Evolutionary conservation across 805 yeast species (phyloP), one percentile per base, ranked within the genome.

Genomic region (Schizosaccharomyces osmophilus): DNA sequence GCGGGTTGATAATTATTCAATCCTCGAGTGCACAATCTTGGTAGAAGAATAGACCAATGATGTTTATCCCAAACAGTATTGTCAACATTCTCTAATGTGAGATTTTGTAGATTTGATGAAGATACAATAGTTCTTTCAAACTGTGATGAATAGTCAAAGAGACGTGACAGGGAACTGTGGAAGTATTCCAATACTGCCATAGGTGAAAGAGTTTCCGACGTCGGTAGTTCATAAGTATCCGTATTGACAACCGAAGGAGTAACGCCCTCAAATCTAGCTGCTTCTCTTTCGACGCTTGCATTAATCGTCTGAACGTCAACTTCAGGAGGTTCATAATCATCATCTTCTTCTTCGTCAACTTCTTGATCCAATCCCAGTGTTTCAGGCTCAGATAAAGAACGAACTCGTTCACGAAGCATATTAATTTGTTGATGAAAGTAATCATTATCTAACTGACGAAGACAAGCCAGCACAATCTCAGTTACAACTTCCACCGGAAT

Each of bases 11-110:
- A 54, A 5, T 48, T 55, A 22, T 57, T 60, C 65, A 85, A 75
- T 0, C 97, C 98, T 65, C 98, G 75, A 0, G 95, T 82, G 0
- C 93, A 85, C 57, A 88, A 71, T 68, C 97, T 75, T 0, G 87
- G 79, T 51, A 89, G 73, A 15, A 90, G 68, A 3, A 82, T 74
- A 15, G 87, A 73, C 95, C 96, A 88, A 1, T 90, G 80, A 64
- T 82, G 83, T 51, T 76, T 78, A 59, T 82, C 78, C 76, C 90
- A 78, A 61, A 80, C 81, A 17, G 76, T 70, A 64, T 68, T 74
- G 59, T 72, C 75, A 61, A 71, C 64, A 22, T 71, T 65, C 59
- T 65, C 60, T n/a, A 69, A 29, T 17, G 57, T 61, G 45, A 63
- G 65, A 31, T 63, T 62, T 4, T 59, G 63, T 24, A 55, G 36